phyloP scores from a whole-genome alignment of 495 filamentous ascomycete species.

The Talaromyces liani region DNA sequence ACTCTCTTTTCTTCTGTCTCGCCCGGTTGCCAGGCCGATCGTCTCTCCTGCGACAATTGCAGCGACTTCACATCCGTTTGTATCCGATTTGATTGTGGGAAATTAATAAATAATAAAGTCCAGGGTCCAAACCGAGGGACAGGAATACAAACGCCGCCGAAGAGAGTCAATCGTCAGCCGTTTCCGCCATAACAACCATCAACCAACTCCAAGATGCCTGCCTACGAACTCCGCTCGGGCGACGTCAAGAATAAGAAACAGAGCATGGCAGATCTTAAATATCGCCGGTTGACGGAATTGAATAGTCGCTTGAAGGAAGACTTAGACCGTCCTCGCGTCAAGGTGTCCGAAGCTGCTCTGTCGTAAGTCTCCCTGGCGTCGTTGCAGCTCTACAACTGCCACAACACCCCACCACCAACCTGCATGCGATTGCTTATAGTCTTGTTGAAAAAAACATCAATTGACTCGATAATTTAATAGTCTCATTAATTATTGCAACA shows the following conservation, averaged over 20 bases:
- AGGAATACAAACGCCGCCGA: background rate
- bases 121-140: background rate
- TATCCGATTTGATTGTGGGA: background rate
- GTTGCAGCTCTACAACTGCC: background rate
- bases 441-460: background rate
- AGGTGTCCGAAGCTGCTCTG: constrained; percentile 86
- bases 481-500: constrained; percentile 92
- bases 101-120: background rate
- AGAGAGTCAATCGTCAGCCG: background rate
- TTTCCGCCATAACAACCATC: background rate
- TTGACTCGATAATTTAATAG: constrained; percentile 36
- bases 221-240: constrained; percentile 51
- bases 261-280: constrained; percentile 96
- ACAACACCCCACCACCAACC: background rate
- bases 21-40: constrained; percentile 8
- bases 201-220: constrained; percentile 29
- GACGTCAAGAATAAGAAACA: constrained; percentile 96
- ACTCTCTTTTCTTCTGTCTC: constrained; percentile 20
- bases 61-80: background rate
- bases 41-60: constrained; percentile 3
- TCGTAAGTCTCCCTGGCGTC: constrained; percentile 54
- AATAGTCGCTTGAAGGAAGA: constrained; percentile 92
- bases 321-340: constrained; percentile 87
- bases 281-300: constrained; percentile 90
- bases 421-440: background rate